Percentiles rank a stretch among this genome's conserved stretches.
phyloP scores from a whole-genome alignment of 345 rosid species.

The Gossypium arboreum region DNA sequence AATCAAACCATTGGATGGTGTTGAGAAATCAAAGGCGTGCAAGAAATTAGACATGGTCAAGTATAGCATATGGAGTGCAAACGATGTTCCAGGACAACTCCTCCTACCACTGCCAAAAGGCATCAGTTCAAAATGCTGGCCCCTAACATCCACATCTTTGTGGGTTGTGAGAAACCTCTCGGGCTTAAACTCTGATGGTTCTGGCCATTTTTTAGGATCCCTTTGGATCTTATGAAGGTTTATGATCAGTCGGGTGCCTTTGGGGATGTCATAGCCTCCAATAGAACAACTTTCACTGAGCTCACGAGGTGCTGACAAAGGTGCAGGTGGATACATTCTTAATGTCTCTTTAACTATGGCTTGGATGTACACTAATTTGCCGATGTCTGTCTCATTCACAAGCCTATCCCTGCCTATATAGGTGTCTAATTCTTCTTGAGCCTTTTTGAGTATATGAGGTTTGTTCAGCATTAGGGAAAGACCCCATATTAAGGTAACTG shows the following conservation, averaged over 20 bases:
- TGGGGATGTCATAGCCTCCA: slow-evolving; percentile 22
- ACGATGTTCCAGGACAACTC: slow-evolving; percentile 30
- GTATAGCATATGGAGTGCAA: not conserved
- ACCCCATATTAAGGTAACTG: slow-evolving; percentile 20
- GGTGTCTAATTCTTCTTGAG: slow-evolving; percentile 25
- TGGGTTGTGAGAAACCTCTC: slow-evolving; percentile 35
- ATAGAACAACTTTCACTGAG: slow-evolving; percentile 9
- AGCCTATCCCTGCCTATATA: slow-evolving; percentile 24
- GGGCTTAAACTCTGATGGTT: slow-evolving; percentile 34
- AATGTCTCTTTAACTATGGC: slow-evolving; percentile 40
- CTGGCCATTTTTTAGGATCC: slow-evolving; percentile 34
- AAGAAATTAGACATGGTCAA: slow-evolving; percentile 6
- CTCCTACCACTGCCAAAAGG: slow-evolving; percentile 47
- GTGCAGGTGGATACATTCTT: slow-evolving; percentile 33
- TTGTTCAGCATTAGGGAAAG: slow-evolving; percentile 24
- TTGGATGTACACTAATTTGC: slow-evolving; percentile 28
- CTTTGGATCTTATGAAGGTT: slow-evolving; percentile 35
- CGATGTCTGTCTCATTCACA: slow-evolving; percentile 28
- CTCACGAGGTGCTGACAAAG: slow-evolving; percentile 22
- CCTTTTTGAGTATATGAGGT: slow-evolving; percentile 5
- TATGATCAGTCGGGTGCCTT: slow-evolving; percentile 30
- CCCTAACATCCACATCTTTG: slow-evolving; percentile 31
- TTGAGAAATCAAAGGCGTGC: slow-evolving; percentile 10
- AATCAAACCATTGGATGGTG: not conserved
- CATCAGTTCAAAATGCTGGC: slow-evolving; percentile 27